Percentiles rank a stretch among this genome's conserved stretches.
phyloP scores from a whole-genome alignment of 2,329 filamentous ascomycete genomes.

The Fusarium chlamydosporum region DNA sequence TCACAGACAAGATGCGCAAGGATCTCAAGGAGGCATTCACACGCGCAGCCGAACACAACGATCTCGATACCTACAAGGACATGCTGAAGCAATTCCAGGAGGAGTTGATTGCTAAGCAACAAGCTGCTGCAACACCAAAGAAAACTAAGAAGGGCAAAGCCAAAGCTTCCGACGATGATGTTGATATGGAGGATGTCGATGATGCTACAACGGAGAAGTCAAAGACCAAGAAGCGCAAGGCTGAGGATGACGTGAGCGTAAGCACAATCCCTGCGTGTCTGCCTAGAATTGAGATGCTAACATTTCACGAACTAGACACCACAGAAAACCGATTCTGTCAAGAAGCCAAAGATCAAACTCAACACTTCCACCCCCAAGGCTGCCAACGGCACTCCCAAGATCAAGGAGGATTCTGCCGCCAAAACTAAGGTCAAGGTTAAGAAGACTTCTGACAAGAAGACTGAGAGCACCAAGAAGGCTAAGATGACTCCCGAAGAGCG shows the following conservation, averaged over 20 bases:
- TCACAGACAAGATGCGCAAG: conserved; percentile 85
- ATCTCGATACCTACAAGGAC: conserved; percentile 85
- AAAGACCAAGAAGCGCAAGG: conserved; percentile 83
- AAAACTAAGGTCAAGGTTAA: conserved; percentile 70
- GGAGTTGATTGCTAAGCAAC: conserved; percentile 66
- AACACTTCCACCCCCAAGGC: conserved; percentile 62
- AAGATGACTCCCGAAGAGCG: conserved; percentile 72
- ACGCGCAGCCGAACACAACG: conserved; percentile 82
- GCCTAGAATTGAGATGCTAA: conserved; percentile 29
- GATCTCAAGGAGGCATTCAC: conserved; percentile 82
- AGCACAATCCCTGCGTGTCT: conserved; percentile 33
- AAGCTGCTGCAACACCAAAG: conserved; percentile 59
- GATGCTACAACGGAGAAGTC: conserved; percentile 73
- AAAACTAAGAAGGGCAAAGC: conserved; percentile 63
- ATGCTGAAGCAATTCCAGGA: conserved; percentile 80
- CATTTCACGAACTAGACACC: conserved; percentile 61
- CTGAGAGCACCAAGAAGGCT: conserved; percentile 67
- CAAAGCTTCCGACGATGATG: conserved; percentile 69
- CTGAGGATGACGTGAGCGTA: conserved; percentile 77
- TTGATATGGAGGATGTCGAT: conserved; percentile 74
- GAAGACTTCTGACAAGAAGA: conserved; percentile 71
- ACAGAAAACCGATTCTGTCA: conserved; percentile 72
- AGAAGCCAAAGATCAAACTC: conserved; percentile 77
- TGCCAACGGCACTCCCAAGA: conserved; percentile 58
- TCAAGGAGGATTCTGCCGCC: conserved; percentile 65